A percentile compares a stretch with the other conserved stretches of the same genome.
Evolutionary conservation across 768 basidiomycete species (phyloP).

Genomic region (Sistotremastrum suecicum): DNA sequence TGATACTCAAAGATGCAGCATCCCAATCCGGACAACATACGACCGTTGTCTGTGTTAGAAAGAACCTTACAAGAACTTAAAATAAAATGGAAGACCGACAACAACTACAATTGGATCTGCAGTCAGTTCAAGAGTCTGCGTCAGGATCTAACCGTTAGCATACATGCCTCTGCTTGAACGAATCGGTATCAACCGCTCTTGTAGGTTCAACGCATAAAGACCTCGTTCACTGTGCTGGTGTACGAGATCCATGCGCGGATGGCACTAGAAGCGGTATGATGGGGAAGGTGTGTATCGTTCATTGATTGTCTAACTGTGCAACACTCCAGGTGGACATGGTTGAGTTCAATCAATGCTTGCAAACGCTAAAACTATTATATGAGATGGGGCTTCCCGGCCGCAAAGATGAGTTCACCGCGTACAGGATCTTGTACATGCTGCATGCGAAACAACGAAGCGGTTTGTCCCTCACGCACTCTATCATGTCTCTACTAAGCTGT

Average conservation of each 20-base stretch:
- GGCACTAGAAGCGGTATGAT: conserved; percentile 73
- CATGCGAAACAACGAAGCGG: conserved; percentile 92
- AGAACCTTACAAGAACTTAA: conserved; percentile 81
- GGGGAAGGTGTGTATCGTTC: background rate
- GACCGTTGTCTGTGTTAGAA: conserved; percentile 73
- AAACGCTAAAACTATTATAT: conserved; percentile 77
- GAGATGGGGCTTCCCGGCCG: conserved; percentile 88
- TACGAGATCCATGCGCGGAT: conserved; percentile 98
- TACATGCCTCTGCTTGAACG: background rate
- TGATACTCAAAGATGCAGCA: conserved; percentile 40
- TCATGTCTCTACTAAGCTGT: background rate
- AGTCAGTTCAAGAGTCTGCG: conserved; percentile 96
- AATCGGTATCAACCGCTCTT: conserved; percentile 7
- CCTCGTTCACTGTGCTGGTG: conserved; percentile 91
- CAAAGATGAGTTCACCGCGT: conserved; percentile 92
- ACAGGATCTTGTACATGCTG: conserved; percentile 90
- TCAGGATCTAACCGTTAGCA: conserved; percentile 80
- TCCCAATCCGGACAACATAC: conserved; percentile 87
- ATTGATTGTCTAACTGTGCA: conserved; percentile 1
- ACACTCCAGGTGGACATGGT: conserved; percentile 77
- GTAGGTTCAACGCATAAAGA: conserved; percentile 97
- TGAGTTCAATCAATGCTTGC: conserved; percentile 98
- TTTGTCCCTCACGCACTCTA: conserved; percentile 22
- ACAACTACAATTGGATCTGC: conserved; percentile 80
- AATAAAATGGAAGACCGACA: conserved; percentile 70